A percentile compares a stretch with the other conserved stretches of the same genome.
phyloP scores from a whole-genome alignment of 2,329 filamentous ascomycete species.

The Stromatinia cepivora region DNA sequence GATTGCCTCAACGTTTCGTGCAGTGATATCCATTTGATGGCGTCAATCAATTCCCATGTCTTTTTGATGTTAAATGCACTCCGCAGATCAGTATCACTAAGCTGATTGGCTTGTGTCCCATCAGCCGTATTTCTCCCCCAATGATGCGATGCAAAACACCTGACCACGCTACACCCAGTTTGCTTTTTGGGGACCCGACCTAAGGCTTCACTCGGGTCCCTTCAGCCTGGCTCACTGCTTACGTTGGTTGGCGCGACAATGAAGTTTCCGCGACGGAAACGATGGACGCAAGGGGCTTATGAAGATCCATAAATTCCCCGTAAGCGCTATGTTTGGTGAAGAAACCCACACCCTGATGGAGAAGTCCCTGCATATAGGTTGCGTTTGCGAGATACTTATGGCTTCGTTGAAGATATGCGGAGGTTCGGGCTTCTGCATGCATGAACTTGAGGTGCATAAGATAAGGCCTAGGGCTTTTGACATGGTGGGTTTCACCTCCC shows the following conservation, averaged over 20 bases:
- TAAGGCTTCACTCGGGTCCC: not conserved
- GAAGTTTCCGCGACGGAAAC: not conserved
- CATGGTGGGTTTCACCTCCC: not conserved
- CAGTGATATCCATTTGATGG: not conserved
- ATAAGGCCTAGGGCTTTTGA: not conserved
- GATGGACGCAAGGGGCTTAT: not conserved
- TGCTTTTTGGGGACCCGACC: not conserved
- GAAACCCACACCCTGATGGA: not conserved
- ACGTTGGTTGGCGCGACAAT: conserved; percentile 10
- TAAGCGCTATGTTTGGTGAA: conserved; percentile 2
- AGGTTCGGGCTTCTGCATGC: not conserved
- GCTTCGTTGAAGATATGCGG: not conserved
- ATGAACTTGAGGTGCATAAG: conserved; percentile 4
- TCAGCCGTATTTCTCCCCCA: conserved; percentile 7
- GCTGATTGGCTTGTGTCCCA: not conserved
- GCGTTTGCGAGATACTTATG: not conserved
- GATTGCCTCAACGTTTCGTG: not conserved
- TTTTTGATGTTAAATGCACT: not conserved
- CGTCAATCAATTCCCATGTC: not conserved
- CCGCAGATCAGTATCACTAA: not conserved
- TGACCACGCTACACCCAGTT: not conserved
- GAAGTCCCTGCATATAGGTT: conserved; percentile 8
- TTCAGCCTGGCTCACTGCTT: conserved; percentile 17
- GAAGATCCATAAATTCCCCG: not conserved
- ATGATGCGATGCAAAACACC: not conserved